A percentile compares a stretch with the other conserved stretches of the same genome.
Conservation (phyloP, 1,284 basidiomycete species). For the Stygiomarasmius scandens region DNA sequence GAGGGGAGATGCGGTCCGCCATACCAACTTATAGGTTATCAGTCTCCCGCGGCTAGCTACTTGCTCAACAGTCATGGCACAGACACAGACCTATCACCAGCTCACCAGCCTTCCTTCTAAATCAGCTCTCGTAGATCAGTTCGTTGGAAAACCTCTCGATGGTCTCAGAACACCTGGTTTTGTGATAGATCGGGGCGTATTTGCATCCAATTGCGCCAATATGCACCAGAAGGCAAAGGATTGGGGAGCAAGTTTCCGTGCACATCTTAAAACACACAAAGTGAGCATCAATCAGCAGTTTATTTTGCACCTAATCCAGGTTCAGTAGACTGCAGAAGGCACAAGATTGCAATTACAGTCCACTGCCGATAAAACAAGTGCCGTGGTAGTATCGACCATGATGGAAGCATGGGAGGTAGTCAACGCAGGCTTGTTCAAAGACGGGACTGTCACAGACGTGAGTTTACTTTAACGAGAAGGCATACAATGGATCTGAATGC, state of each 20-base stretch:
- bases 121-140: slow-evolving; percentile 57
- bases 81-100: slow-evolving; percentile 54
- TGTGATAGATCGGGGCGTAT: slow-evolving; percentile 73
- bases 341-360: slow-evolving; percentile 67
- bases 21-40: no score
- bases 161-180: slow-evolving; percentile 77
- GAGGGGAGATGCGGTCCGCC: not conserved
- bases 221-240: slow-evolving; percentile 69
- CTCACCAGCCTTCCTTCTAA: slow-evolving; percentile 51
- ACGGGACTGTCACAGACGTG: slow-evolving; percentile 77
- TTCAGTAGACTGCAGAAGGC: slow-evolving; percentile 69
- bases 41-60: not conserved
- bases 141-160: slow-evolving; percentile 60
- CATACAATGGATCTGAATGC: slow-evolving; percentile 7
- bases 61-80: slow-evolving; percentile 26
- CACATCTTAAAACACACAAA: slow-evolving; percentile 87
- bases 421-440: slow-evolving; percentile 68
- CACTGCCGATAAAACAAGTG: slow-evolving; percentile 51
- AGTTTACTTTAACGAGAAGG: slow-evolving; percentile 26
- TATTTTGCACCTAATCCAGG: not conserved
- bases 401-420: slow-evolving; percentile 80
- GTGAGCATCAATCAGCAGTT: slow-evolving; percentile 32
- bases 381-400: slow-evolving; percentile 77
- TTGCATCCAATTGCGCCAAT: slow-evolving; percentile 70
- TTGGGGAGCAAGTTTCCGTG: slow-evolving; percentile 74